A percentile compares a stretch with the other conserved stretches of the same genome.
Conservation (phyloP, 164 flowering plant species). For the Tetrastigma voinierianum region DNA sequence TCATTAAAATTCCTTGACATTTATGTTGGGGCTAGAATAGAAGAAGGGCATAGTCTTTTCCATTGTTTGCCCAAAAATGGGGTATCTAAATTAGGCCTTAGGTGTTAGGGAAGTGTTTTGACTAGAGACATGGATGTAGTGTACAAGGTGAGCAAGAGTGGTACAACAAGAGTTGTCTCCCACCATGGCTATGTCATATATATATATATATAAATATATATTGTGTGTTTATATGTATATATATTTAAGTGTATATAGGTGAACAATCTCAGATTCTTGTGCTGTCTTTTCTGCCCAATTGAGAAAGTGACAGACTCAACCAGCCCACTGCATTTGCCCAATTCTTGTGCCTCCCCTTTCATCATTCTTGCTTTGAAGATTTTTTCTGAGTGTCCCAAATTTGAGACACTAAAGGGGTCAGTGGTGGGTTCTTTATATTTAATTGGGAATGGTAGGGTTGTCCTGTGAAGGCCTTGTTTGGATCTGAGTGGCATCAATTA, state of each 20-base stretch:
- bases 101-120: conserved; percentile 8
- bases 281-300: conserved; percentile 31
- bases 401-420: no score
- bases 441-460: no score
- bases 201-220: no score
- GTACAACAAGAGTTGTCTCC: conserved; percentile 23
- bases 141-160: conserved; percentile 27
- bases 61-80: background rate
- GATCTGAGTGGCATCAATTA: no score
- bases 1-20: background rate
- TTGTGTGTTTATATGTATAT: no score
- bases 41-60: background rate
- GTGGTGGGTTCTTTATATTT: no score
- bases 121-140: conserved; percentile 15
- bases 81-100: conserved; percentile 3
- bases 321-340: conserved; percentile 14
- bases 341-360: no score
- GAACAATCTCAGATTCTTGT: conserved; percentile 17
- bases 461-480: no score
- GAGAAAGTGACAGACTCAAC: conserved; percentile 15
- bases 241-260: no score
- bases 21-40: background rate
- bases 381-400: no score
- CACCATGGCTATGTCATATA: conserved; percentile 20
- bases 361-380: no score